These are phyloP conservation scores for Vigna reflexopilosa DNA, from an alignment of 306 rosid genomes.

Conservation along the genomic window DNA sequence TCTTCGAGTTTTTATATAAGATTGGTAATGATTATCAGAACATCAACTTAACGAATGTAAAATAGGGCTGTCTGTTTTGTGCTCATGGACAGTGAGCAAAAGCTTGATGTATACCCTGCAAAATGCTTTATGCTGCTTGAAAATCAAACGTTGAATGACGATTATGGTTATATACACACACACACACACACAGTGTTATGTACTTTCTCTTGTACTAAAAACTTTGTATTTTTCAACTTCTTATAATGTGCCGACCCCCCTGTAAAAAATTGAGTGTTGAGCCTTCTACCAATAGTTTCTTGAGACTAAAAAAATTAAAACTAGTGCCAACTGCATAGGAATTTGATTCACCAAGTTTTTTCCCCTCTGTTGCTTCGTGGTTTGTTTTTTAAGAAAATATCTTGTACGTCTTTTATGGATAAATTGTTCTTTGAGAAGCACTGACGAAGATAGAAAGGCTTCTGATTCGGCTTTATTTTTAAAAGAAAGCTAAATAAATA, in stretches of 20 bases:
- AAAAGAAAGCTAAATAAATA: constrained; percentile 6
- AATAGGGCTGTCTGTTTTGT: neutral
- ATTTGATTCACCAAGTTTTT: neutral
- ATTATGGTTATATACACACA: neutral
- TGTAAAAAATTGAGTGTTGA: neutral
- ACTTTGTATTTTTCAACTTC: neutral
- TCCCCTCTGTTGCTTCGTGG: neutral
- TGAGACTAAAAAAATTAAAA: neutral
- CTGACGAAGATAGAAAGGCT: neutral
- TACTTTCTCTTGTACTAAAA: neutral
- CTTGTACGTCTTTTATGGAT: neutral
- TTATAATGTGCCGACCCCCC: neutral
- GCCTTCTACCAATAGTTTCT: neutral
- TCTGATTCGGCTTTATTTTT: neutral
- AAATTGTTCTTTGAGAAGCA: neutral
- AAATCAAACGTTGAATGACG: neutral
- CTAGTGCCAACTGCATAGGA: neutral
- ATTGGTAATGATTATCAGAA: neutral
- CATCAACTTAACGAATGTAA: constrained; percentile 2
- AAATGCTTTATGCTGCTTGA: neutral
- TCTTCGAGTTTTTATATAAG: neutral
- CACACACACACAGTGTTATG: too few relatives aligned
- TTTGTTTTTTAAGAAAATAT: neutral
- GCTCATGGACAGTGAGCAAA: neutral
- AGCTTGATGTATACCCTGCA: neutral